Percentiles rank a stretch among this genome's conserved stretches.
Evolutionary conservation across 495 filamentous ascomycete genomes (phyloP).

Genomic region (Usnea hakonensis): DNA sequence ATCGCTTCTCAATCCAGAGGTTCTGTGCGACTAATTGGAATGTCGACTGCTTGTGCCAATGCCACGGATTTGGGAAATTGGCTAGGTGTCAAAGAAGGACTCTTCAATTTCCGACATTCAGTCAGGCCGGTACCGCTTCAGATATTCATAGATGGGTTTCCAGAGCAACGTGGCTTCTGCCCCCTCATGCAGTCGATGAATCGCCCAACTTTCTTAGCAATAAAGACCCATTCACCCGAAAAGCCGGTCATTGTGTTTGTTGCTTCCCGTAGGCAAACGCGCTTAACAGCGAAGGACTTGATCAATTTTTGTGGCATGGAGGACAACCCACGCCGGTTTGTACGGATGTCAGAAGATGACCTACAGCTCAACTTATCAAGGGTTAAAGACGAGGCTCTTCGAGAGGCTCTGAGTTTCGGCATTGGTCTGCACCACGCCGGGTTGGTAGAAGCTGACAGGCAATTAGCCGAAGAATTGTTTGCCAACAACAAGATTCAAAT

Average conservation of each 20-base stretch:
- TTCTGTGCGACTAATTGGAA: constrained; percentile 82
- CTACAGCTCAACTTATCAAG: constrained; percentile 71
- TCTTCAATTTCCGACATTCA: constrained; percentile 98
- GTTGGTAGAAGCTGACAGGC: constrained; percentile 87
- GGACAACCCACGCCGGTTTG: constrained; percentile 88
- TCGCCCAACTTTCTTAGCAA: constrained; percentile 88
- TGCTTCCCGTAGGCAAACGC: constrained; percentile 87
- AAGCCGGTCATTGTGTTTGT: constrained; percentile 99
- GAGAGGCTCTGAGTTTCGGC: constrained; percentile 88
- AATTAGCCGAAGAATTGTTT: constrained; percentile 87
- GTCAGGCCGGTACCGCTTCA: constrained; percentile 93
- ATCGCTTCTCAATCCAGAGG: constrained; percentile 86
- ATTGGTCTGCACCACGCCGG: constrained; percentile 97
- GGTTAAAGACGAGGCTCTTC: constrained; percentile 86
- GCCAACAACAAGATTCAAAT: constrained; percentile 98
- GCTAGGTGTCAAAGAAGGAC: constrained; percentile 92
- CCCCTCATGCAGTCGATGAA: constrained; percentile 99
- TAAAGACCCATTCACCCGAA: constrained; percentile 89
- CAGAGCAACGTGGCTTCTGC: constrained; percentile 90
- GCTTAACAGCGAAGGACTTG: constrained; percentile 87
- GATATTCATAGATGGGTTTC: constrained; percentile 96
- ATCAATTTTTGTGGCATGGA: constrained; percentile 99
- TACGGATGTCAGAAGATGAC: constrained; percentile 91
- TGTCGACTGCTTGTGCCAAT: constrained; percentile 98
- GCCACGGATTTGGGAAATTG: constrained; percentile 90